phyloP scores from a whole-genome alignment of 176 grass and related monocot species.

The Carex littledalei region DNA sequence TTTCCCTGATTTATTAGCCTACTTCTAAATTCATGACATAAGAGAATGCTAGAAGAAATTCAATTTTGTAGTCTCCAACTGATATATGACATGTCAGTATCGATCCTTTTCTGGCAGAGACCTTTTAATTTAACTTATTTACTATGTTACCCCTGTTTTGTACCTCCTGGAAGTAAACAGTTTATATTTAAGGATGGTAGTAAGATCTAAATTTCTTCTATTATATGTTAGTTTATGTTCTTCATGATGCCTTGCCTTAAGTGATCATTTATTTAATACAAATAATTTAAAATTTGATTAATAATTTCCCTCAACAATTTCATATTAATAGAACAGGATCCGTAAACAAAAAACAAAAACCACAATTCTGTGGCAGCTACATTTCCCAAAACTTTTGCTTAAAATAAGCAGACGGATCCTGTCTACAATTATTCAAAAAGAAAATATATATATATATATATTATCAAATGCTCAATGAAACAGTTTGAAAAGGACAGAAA shows the following conservation, averaged over 20 bases:
- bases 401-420: neutral
- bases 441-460: neutral
- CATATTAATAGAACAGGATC: neutral
- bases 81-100: neutral
- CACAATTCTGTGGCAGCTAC: conserved; percentile 2
- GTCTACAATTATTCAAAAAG: neutral
- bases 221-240: neutral
- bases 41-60: neutral
- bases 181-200: neutral
- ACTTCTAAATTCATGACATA: neutral
- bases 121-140: neutral
- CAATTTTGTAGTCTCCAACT: neutral
- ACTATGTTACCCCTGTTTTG: neutral
- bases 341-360: neutral
- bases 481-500: neutral
- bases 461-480: neutral
- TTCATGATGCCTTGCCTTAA: neutral
- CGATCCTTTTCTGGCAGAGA: neutral
- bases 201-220: neutral
- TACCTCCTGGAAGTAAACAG: neutral
- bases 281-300: neutral
- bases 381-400: conserved; percentile 10
- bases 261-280: neutral
- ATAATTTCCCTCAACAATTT: neutral
- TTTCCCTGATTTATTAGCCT: neutral